Evolutionary conservation across 2,329 filamentous ascomycete genomes (phyloP).

Genomic region (Cercospora sojina): DNA sequence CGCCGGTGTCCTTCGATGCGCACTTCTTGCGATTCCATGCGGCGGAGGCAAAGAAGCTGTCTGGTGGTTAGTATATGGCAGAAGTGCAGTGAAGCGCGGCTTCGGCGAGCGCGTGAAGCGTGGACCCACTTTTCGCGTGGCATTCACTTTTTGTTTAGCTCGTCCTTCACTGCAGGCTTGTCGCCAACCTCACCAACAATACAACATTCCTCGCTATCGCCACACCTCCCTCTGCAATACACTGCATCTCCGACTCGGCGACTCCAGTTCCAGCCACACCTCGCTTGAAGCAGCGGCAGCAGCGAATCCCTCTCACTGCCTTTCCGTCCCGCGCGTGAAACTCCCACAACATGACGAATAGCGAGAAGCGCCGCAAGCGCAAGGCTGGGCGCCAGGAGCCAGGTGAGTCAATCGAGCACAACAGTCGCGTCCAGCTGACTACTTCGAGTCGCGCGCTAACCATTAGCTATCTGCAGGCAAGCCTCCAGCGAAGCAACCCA

Average conservation of each 20-base stretch:
- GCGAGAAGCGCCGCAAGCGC: background rate
- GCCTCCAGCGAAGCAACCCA: background rate
- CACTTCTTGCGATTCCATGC: background rate
- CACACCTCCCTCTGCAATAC: background rate
- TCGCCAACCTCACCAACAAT: background rate
- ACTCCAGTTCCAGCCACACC: background rate
- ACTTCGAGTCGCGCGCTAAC: background rate
- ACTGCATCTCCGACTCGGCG: background rate
- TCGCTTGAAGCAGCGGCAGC: background rate
- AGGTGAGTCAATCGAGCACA: background rate
- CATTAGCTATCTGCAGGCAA: background rate
- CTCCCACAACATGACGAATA: background rate
- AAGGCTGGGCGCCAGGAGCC: background rate
- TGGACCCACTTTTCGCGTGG: background rate
- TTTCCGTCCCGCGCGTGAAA: background rate
- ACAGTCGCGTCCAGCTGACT: background rate
- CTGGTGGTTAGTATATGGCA: background rate
- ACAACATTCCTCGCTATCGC: background rate
- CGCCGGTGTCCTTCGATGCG: background rate
- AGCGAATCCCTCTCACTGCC: background rate
- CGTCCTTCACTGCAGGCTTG: background rate
- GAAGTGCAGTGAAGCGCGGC: background rate
- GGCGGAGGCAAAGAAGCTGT: background rate
- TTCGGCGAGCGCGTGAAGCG: background rate
- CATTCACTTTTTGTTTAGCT: background rate